These are phyloP conservation scores for Xerocomus minutiporus DNA, from an alignment of 1,284 basidiomycete species.

Conservation along the genomic window DNA sequence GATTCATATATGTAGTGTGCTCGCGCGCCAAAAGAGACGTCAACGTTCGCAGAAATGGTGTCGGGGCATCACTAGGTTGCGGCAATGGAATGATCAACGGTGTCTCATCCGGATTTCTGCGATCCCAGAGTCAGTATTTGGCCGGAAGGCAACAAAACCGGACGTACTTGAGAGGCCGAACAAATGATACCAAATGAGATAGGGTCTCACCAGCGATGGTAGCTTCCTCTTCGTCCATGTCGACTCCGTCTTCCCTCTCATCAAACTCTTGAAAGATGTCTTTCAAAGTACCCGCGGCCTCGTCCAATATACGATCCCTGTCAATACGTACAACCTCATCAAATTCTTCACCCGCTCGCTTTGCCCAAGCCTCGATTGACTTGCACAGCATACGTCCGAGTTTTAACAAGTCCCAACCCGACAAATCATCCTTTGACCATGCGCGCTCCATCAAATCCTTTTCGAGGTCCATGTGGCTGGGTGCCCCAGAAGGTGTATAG, in stretches of 20 bases:
- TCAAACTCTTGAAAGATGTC: constrained; percentile 72
- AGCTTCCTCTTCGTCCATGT: constrained; percentile 65
- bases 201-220: constrained; percentile 57
- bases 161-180: constrained; percentile 52
- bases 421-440: constrained; percentile 60
- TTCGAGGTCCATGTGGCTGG: constrained; percentile 54
- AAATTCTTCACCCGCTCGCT: constrained; percentile 25
- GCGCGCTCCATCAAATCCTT: constrained; percentile 62
- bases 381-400: constrained; percentile 51
- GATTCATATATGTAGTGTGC: constrained; percentile 50
- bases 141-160: background rate
- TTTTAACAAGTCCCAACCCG: constrained; percentile 58
- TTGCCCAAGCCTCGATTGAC: constrained; percentile 57
- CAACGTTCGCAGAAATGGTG: constrained; percentile 54
- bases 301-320: constrained; percentile 60
- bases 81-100: constrained; percentile 52
- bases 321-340: constrained; percentile 21
- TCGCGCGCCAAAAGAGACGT: constrained; percentile 59
- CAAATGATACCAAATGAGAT: constrained; percentile 51
- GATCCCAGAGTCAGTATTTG: constrained; percentile 8
- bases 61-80: constrained; percentile 47
- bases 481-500: constrained; percentile 57
- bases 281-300: constrained; percentile 60
- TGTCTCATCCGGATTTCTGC: constrained; percentile 51
- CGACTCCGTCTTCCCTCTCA: constrained; percentile 52